These are phyloP conservation scores for Debaryomyces coudertii DNA, from an alignment of 1,139 yeast genomes.

Conservation along the genomic window DNA sequence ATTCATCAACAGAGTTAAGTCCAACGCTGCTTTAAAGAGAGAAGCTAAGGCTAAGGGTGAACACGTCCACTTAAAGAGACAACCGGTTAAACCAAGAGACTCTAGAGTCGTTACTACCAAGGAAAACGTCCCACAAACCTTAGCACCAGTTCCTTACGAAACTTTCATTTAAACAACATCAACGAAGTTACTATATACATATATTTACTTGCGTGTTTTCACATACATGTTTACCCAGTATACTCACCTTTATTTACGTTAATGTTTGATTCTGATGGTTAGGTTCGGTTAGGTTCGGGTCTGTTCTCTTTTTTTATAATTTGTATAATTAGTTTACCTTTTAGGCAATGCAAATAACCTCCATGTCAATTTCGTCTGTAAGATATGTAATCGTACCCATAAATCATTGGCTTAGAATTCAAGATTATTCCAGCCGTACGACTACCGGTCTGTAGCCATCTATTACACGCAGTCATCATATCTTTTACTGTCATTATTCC, in stretches of 20 bases:
- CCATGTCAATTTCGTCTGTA: slow-evolving; percentile 8
- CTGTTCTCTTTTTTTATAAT: slow-evolving; percentile 14
- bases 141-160: slow-evolving; percentile 99
- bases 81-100: slow-evolving; percentile 97
- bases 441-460: background rate
- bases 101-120: slow-evolving; percentile 79
- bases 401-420: slow-evolving; percentile 12
- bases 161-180: slow-evolving; percentile 78
- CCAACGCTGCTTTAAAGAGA: slow-evolving; percentile 89
- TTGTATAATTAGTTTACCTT: slow-evolving; percentile 22
- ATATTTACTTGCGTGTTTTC: slow-evolving; percentile 6
- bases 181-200: slow-evolving; percentile 7
- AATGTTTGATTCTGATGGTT: slow-evolving; percentile 11
- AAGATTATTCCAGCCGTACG: slow-evolving; percentile 11
- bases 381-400: slow-evolving; percentile 18
- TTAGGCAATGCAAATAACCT: slow-evolving; percentile 16
- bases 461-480: slow-evolving; percentile 16
- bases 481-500: slow-evolving; percentile 17
- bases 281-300: slow-evolving; percentile 12
- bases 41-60: slow-evolving; percentile 97
- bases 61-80: slow-evolving; percentile 92
- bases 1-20: slow-evolving; percentile 97
- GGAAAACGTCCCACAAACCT: slow-evolving; percentile 89
- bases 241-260: slow-evolving; percentile 10
- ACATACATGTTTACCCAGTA: slow-evolving; percentile 2